Evolutionary conservation across 1,284 basidiomycete genomes (phyloP).

Genomic region (Pseudozyma pruni): DNA sequence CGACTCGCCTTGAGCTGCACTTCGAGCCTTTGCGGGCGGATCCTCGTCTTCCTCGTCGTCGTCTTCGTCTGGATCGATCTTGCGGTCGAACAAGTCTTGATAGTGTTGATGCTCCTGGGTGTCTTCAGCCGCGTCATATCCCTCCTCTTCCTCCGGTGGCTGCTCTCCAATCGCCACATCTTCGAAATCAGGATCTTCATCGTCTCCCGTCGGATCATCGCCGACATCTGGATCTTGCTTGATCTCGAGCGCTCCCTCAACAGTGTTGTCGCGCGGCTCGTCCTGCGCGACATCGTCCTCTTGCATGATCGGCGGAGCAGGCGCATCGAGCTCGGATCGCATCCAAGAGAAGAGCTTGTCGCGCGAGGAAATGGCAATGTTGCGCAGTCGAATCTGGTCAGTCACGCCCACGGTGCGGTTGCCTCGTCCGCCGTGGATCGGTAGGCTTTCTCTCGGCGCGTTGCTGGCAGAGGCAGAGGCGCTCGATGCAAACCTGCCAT

Average conservation of each 20-base stretch:
- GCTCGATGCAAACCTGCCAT: conserved; percentile 24
- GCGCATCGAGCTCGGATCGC: conserved; percentile 50
- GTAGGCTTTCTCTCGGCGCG: conserved; percentile 29
- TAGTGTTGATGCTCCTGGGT: conserved; percentile 45
- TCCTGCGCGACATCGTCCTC: conserved; percentile 24
- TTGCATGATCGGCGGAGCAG: conserved; percentile 50
- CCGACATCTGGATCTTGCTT: conserved; percentile 1
- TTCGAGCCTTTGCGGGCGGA: background rate
- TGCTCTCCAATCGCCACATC: conserved; percentile 23
- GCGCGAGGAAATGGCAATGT: conserved; percentile 52
- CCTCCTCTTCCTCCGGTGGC: conserved; percentile 7
- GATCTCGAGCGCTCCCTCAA: conserved; percentile 15
- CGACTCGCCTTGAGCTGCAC: background rate
- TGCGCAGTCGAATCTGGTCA: conserved; percentile 57
- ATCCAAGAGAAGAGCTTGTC: conserved; percentile 64
- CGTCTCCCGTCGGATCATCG: conserved; percentile 2
- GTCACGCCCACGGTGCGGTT: conserved; percentile 50
- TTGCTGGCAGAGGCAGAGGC: background rate
- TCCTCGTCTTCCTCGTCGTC: conserved; percentile 33
- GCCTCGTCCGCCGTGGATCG: conserved; percentile 44
- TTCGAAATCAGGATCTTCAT: conserved; percentile 30
- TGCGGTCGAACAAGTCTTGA: conserved; percentile 43
- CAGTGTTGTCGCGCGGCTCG: conserved; percentile 35
- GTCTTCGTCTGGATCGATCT: conserved; percentile 45
- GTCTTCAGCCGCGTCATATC: conserved; percentile 22